Conservation (phyloP, 805 yeast species). For the Hyphopichia homilentoma region DNA sequence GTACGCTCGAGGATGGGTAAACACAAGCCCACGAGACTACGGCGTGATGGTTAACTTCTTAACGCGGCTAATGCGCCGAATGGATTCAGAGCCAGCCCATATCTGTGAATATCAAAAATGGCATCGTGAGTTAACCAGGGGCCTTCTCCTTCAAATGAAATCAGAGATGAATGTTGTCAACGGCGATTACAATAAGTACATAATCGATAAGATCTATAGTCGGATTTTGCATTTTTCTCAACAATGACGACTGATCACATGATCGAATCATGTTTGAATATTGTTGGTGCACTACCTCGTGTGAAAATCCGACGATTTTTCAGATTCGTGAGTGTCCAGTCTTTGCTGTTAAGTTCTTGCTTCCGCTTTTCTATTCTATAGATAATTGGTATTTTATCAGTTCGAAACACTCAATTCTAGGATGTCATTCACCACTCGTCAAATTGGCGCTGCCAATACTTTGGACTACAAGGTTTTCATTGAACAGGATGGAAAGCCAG, state of each 20-base stretch:
- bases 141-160: slow-evolving; percentile 46
- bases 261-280: no score
- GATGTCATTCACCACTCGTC: slow-evolving; percentile 85
- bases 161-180: slow-evolving; percentile 52
- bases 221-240: no score
- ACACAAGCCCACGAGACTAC: slow-evolving; percentile 17
- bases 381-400: no score
- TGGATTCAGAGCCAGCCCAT: background rate
- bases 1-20: slow-evolving; percentile 24
- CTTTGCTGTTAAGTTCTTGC: no score
- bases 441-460: slow-evolving; percentile 93
- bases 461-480: slow-evolving; percentile 88
- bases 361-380: no score
- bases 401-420: no score
- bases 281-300: no score
- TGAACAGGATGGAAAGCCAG: slow-evolving; percentile 90
- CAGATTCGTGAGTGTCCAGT: no score
- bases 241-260: no score
- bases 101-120: no score
- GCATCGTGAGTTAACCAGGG: slow-evolving; percentile 51
- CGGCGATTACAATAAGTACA: slow-evolving; percentile 5
- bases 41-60: slow-evolving; percentile 13
- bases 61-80: slow-evolving; percentile 2
- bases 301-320: no score
- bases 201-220: slow-evolving; percentile 7